Evolutionary conservation across 371 early-diverging fungal genomes (phyloP).

Genomic region (Capillidium heterosporum): DNA sequence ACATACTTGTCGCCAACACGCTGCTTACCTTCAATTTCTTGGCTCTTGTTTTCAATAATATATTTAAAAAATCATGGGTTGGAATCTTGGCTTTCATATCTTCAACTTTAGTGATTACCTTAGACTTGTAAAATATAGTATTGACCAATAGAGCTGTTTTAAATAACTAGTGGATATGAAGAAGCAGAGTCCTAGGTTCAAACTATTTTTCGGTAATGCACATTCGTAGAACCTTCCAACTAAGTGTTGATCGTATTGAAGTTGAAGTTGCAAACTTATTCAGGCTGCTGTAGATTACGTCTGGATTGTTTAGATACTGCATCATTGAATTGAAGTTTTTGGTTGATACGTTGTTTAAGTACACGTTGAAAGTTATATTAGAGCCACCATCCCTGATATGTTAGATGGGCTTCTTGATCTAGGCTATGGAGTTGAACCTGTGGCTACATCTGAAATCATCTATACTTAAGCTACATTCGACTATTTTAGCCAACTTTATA

Average conservation of each 20-base stretch:
- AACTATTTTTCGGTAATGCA: background rate
- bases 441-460: conserved; percentile 3
- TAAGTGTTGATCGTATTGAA: background rate
- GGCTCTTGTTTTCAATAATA: background rate
- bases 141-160: background rate
- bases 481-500: too few relatives aligned
- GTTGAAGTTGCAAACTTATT: background rate
- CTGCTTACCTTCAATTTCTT: background rate
- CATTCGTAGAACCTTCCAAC: background rate
- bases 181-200: background rate
- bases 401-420: background rate
- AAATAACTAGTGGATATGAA: background rate
- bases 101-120: background rate
- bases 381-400: too few relatives aligned
- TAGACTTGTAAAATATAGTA: background rate
- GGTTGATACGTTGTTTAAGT: background rate
- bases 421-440: background rate
- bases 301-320: background rate
- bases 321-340: background rate
- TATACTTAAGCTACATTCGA: too few relatives aligned
- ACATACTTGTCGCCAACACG: background rate
- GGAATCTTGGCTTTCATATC: background rate
- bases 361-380: background rate
- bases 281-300: background rate
- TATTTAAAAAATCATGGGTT: background rate